Percentiles rank a stretch among this genome's conserved stretches.
phyloP scores from a whole-genome alignment of 192 early-diverging fungal species.

The Funneliformis mosseae region DNA sequence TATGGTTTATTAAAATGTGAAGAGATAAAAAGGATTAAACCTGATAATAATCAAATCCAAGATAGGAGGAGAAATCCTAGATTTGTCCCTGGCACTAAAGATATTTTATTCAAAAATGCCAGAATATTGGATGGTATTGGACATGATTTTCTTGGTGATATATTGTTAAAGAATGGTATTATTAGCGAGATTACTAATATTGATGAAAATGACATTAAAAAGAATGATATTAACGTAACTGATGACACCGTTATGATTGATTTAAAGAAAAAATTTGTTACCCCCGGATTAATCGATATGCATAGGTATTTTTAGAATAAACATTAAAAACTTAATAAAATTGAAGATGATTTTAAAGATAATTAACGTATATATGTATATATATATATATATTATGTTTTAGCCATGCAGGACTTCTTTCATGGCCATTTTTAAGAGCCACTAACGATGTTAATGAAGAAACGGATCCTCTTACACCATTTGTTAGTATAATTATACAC shows the following conservation, averaged over 20 bases:
- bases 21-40: background rate
- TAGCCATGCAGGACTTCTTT: slow-evolving; percentile 67
- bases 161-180: slow-evolving; percentile 59
- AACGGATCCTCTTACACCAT: slow-evolving; percentile 61
- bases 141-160: slow-evolving; percentile 45
- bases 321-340: background rate
- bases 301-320: slow-evolving; percentile 45
- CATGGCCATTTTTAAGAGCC: slow-evolving; percentile 61
- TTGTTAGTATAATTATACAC: slow-evolving; percentile 32
- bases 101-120: slow-evolving; percentile 61
- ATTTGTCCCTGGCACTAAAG: slow-evolving; percentile 40
- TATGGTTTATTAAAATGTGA: slow-evolving; percentile 19
- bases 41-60: background rate
- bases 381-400: too few relatives aligned
- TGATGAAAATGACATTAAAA: slow-evolving; percentile 5
- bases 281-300: slow-evolving; percentile 82
- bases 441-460: slow-evolving; percentile 69
- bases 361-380: too few relatives aligned
- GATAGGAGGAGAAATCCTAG: slow-evolving; percentile 48
- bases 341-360: too few relatives aligned
- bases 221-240: background rate
- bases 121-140: slow-evolving; percentile 61
- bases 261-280: slow-evolving; percentile 65
- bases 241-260: slow-evolving; percentile 55
- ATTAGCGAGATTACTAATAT: slow-evolving; percentile 53